Percentiles rank a stretch among this genome's conserved stretches.
phyloP scores from a whole-genome alignment of 2,329 filamentous ascomycete species.

The Pezicula carpinea region DNA sequence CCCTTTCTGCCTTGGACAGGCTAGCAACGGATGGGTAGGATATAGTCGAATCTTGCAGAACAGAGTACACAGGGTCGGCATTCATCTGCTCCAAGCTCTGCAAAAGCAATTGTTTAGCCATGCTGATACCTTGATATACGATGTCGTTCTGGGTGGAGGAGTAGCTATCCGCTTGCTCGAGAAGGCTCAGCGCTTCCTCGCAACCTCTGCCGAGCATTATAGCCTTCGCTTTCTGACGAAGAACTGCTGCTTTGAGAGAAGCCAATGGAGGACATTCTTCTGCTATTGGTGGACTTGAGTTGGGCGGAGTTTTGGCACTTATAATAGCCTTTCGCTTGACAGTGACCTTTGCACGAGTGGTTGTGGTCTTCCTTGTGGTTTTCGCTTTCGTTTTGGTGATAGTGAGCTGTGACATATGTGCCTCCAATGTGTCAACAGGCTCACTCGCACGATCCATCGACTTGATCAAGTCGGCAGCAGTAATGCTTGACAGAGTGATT shows the following conservation, averaged over 20 bases:
- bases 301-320: slow-evolving; percentile 18
- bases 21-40: slow-evolving; percentile 67
- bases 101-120: slow-evolving; percentile 63
- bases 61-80: slow-evolving; percentile 78
- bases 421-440: slow-evolving; percentile 14
- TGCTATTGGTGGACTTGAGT: slow-evolving; percentile 14
- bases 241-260: slow-evolving; percentile 41
- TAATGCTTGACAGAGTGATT: slow-evolving; percentile 37
- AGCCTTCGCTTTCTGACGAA: slow-evolving; percentile 45
- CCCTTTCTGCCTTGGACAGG: slow-evolving; percentile 15
- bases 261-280: slow-evolving; percentile 31
- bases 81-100: slow-evolving; percentile 70
- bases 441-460: slow-evolving; percentile 15
- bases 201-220: slow-evolving; percentile 45
- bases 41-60: slow-evolving; percentile 87
- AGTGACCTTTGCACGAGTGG: slow-evolving; percentile 20
- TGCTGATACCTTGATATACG: slow-evolving; percentile 51
- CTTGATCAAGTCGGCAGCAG: slow-evolving; percentile 31
- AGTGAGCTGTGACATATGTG: slow-evolving; percentile 21
- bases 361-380: slow-evolving; percentile 28
- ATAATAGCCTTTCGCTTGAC: slow-evolving; percentile 25
- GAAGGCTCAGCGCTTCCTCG: slow-evolving; percentile 49
- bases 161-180: slow-evolving; percentile 47
- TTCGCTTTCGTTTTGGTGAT: slow-evolving; percentile 30
- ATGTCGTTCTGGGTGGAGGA: slow-evolving; percentile 36